Percentiles rank a stretch among this genome's conserved stretches.
Evolutionary conservation across 768 basidiomycete species (phyloP).

Genomic region (Phlebiopsis flavidoalba): DNA sequence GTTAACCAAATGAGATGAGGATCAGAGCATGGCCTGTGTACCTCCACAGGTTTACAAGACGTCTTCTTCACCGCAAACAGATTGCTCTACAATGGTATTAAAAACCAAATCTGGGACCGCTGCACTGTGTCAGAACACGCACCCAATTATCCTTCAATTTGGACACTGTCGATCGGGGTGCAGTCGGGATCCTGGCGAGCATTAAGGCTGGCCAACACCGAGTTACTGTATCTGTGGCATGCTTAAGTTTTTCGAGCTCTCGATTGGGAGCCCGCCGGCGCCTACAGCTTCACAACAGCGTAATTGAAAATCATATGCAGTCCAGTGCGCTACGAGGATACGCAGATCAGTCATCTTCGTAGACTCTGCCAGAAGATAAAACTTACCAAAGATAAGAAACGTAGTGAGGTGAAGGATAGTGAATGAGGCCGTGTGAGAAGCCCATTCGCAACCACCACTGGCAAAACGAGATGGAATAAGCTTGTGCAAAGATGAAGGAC

Average conservation of each 20-base stretch:
- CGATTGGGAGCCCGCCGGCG: too few species aligned
- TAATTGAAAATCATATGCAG: constrained; percentile 1
- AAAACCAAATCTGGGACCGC: not conserved
- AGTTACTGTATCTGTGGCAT: not conserved
- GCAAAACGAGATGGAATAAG: not conserved
- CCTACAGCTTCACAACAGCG: not conserved
- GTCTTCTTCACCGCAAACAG: not conserved
- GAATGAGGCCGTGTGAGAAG: not conserved
- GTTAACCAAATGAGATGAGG: too few species aligned
- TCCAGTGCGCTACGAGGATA: not conserved
- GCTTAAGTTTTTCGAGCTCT: not conserved
- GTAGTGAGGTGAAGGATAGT: not conserved
- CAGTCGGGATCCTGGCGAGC: not conserved
- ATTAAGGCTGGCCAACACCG: not conserved
- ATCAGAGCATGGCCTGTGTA: too few species aligned
- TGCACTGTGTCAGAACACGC: not conserved
- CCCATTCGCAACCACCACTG: not conserved
- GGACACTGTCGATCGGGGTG: not conserved
- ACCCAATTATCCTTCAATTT: not conserved
- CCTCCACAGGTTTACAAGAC: not conserved
- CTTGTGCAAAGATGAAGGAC: too few species aligned
- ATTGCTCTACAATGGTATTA: not conserved
- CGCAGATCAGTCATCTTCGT: not conserved
- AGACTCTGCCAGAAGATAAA: not conserved
- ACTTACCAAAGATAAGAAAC: not conserved